Conservation (phyloP, 768 basidiomycete species). For the Hypsizygus marmoreus region DNA sequence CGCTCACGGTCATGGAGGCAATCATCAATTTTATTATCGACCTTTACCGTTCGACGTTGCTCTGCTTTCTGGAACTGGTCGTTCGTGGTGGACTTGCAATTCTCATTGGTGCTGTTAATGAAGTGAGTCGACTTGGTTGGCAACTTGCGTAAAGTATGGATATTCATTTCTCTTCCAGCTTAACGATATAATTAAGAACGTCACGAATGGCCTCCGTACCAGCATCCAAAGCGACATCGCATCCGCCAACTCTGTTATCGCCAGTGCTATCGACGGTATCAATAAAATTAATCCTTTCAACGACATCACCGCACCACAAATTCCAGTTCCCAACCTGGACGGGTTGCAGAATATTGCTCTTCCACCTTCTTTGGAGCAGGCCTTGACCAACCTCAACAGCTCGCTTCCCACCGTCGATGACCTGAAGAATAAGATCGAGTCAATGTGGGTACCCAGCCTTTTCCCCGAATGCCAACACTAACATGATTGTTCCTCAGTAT, state of each 20-base stretch:
- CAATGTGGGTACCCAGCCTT: conserved; percentile 77
- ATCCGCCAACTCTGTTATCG: conserved; percentile 68
- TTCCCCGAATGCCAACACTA: no score
- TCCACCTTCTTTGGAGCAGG: conserved; percentile 72
- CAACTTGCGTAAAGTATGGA: neutral
- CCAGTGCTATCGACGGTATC: conserved; percentile 60
- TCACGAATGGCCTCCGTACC: conserved; percentile 62
- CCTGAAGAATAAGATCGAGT: conserved; percentile 66
- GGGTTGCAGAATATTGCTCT: conserved; percentile 78
- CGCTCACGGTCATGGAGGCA: conserved; percentile 83
- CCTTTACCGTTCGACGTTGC: conserved; percentile 88
- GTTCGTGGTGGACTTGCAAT: conserved; percentile 80
- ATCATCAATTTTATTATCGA: conserved; percentile 92
- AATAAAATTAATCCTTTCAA: conserved; percentile 79
- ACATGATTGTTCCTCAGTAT: no score
- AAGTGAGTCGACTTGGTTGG: conserved; percentile 48
- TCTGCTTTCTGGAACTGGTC: conserved; percentile 92
- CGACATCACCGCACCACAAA: conserved; percentile 67
- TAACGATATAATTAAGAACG: conserved; percentile 62
- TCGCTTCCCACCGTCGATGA: conserved; percentile 79
- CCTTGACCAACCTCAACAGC: conserved; percentile 75
- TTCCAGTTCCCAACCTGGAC: conserved; percentile 74
- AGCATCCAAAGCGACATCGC: conserved; percentile 72
- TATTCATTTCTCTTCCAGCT: conserved; percentile 47
- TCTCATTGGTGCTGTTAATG: conserved; percentile 80